A percentile compares a stretch with the other conserved stretches of the same genome.
phyloP scores from a whole-genome alignment of 2,329 filamentous ascomycete species.

The Ophiobolus disseminans region DNA sequence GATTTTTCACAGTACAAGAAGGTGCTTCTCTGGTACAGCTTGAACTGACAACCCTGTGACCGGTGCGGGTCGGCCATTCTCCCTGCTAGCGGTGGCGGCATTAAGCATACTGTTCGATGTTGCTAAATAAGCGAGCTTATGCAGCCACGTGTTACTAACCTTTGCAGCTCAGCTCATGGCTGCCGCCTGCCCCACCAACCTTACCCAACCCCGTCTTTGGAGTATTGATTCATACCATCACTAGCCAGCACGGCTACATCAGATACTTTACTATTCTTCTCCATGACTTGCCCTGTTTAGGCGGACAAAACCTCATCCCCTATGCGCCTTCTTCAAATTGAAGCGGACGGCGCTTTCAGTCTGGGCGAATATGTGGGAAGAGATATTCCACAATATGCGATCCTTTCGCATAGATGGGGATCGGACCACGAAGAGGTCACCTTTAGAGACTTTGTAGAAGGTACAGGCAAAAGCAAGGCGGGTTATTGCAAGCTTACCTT shows the following conservation, averaged over 20 bases:
- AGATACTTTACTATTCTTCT: background rate
- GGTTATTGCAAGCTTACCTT: too few relatives aligned
- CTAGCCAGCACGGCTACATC: background rate
- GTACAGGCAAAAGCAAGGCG: too few relatives aligned
- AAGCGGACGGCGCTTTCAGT: background rate
- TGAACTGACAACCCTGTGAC: too few relatives aligned
- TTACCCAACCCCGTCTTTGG: background rate
- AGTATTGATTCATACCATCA: background rate
- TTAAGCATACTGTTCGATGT: too few relatives aligned
- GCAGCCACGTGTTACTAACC: too few relatives aligned
- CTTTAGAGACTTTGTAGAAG: too few relatives aligned
- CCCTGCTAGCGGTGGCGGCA: too few relatives aligned
- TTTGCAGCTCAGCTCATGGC: background rate
- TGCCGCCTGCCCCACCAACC: background rate
- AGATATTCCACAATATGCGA: conserved; percentile 1
- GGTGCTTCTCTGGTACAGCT: too few relatives aligned
- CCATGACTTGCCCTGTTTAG: background rate
- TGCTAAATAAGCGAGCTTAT: too few relatives aligned
- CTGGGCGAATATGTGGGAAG: background rate
- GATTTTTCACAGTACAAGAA: too few relatives aligned
- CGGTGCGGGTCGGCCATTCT: too few relatives aligned
- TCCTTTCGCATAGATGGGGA: background rate
- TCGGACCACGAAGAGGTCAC: too few relatives aligned
- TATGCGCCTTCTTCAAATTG: conserved; percentile 1
- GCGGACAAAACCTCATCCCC: background rate